These are phyloP conservation scores for Plasmodium ovale DNA, from an alignment of 169 alveolate genomes.

Conservation along the genomic window DNA sequence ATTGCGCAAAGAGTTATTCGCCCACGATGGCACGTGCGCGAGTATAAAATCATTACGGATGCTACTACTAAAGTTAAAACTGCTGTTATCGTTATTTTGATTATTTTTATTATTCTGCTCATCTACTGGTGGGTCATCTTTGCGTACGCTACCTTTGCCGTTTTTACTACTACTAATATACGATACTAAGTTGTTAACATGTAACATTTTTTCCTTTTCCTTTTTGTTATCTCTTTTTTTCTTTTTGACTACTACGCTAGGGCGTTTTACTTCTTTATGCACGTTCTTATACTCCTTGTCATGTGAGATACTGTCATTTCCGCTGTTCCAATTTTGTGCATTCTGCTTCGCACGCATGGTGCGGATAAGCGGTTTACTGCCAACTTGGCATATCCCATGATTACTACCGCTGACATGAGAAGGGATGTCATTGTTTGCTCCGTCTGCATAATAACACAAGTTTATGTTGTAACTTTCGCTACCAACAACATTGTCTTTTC, in stretches of 20 bases:
- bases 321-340: not conserved
- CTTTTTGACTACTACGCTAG: not conserved
- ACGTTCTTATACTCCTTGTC: not conserved
- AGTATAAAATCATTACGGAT: slow-evolving; percentile 27
- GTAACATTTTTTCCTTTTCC: slow-evolving; percentile 15
- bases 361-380: too few species aligned
- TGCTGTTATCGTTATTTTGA: slow-evolving; percentile 2
- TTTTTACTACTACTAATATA: slow-evolving; percentile 23
- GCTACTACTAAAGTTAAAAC: slow-evolving; percentile 40
- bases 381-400: too few species aligned
- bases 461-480: not conserved
- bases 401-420: too few species aligned
- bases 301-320: too few species aligned
- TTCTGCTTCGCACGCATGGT: too few species aligned
- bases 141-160: not conserved
- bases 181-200: slow-evolving; percentile 23
- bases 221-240: not conserved
- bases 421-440: too few species aligned
- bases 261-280: not conserved
- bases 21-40: too few species aligned
- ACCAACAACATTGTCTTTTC: not conserved
- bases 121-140: slow-evolving; percentile 16
- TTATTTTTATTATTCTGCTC: slow-evolving; percentile 7
- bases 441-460: too few species aligned
- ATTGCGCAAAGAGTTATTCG: too few species aligned